These are phyloP conservation scores for Pleurotus ostreatus DNA, from an alignment of 768 basidiomycete genomes.

Conservation along the genomic window DNA sequence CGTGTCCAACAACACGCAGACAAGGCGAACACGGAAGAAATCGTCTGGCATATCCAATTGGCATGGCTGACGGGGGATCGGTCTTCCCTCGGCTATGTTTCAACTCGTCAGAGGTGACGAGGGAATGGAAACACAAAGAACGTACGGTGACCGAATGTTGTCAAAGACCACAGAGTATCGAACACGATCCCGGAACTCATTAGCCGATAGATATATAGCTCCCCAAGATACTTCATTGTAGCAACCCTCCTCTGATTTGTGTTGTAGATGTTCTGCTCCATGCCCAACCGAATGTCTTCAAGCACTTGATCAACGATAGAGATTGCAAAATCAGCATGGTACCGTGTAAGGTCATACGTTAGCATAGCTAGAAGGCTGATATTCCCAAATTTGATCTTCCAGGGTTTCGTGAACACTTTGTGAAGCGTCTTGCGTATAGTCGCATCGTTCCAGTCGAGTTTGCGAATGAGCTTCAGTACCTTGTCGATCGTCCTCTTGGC, in stretches of 20 bases:
- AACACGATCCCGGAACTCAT: constrained; percentile 88
- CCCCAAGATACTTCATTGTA: constrained; percentile 91
- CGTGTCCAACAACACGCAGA: constrained; percentile 90
- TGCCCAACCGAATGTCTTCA: constrained; percentile 84
- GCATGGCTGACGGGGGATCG: constrained; percentile 70
- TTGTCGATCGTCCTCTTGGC: constrained; percentile 94
- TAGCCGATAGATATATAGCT: constrained; percentile 94
- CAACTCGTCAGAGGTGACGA: constrained; percentile 11
- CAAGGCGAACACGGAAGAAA: constrained; percentile 89
- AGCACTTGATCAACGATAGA: constrained; percentile 91
- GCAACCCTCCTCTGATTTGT: constrained; percentile 92
- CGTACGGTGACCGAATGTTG: constrained; percentile 95
- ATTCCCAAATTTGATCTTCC: constrained; percentile 94
- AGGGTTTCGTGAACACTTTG: constrained; percentile 94
- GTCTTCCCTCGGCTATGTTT: constrained; percentile 78
- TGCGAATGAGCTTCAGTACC: constrained; percentile 87
- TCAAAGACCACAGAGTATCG: constrained; percentile 89
- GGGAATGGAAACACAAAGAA: constrained; percentile 12
- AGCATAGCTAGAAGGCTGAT: constrained; percentile 90
- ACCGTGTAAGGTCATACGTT: constrained; percentile 90
- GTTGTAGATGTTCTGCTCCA: constrained; percentile 94
- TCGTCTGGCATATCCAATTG: constrained; percentile 91
- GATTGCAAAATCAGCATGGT: constrained; percentile 85
- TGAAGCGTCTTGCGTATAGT: constrained; percentile 60
- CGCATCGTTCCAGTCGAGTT: constrained; percentile 92